These are phyloP conservation scores for Leccinum ponderosum DNA, from an alignment of 1,284 basidiomycete species.

Conservation along the genomic window DNA sequence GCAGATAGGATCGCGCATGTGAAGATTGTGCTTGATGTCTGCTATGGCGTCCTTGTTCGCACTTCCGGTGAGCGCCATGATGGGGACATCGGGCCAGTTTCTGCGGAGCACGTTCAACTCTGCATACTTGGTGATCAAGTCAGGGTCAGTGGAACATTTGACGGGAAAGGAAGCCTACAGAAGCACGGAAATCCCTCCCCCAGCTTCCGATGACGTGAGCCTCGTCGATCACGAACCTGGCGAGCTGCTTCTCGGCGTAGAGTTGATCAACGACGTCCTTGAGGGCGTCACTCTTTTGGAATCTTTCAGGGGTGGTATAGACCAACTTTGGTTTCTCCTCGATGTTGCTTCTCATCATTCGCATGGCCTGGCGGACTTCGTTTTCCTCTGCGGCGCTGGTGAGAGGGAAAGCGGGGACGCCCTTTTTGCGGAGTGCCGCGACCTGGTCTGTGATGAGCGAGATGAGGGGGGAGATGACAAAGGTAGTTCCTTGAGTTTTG, in stretches of 20 bases:
- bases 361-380: slow-evolving; percentile 43
- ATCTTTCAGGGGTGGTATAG: slow-evolving; percentile 94
- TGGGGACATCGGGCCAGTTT: slow-evolving; percentile 78
- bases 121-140: slow-evolving; percentile 53
- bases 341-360: slow-evolving; percentile 40
- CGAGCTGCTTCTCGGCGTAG: slow-evolving; percentile 59
- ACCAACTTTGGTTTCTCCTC: slow-evolving; percentile 62
- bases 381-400: slow-evolving; percentile 62
- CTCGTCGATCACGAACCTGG: slow-evolving; percentile 94
- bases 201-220: slow-evolving; percentile 91
- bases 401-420: slow-evolving; percentile 59
- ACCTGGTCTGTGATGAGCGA: slow-evolving; percentile 95
- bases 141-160: slow-evolving; percentile 1
- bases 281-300: slow-evolving; percentile 65
- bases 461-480: slow-evolving; percentile 90
- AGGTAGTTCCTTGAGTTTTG: slow-evolving; percentile 77
- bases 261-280: slow-evolving; percentile 59
- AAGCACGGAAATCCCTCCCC: slow-evolving; percentile 83
- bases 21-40: slow-evolving; percentile 77
- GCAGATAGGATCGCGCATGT: slow-evolving; percentile 59
- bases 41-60: slow-evolving; percentile 77
- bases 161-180: slow-evolving; percentile 46
- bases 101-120: slow-evolving; percentile 68
- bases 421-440: slow-evolving; percentile 61
- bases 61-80: slow-evolving; percentile 97